Evolutionary conservation across 2,329 filamentous ascomycete genomes (phyloP), one percentile per base, ranked within the genome.

Genomic region (Hymenoscyphus fructigenus): DNA sequence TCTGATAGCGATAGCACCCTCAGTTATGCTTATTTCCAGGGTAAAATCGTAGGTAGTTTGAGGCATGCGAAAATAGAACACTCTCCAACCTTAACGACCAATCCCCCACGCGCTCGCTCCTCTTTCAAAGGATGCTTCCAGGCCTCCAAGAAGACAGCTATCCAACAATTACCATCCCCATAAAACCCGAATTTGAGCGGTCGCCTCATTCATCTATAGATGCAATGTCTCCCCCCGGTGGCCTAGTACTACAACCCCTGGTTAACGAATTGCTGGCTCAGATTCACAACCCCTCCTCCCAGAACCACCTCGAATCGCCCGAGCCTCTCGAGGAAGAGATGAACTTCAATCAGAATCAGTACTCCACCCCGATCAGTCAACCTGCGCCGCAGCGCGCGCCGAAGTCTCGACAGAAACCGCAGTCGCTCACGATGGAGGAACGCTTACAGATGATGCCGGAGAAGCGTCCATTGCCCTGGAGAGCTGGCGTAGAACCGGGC

Each of bases 391-490:
- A 67, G 20, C 63, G 58, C 14, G 41, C 63, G 34, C 59, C 66
- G 14, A 64, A 63, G 58, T 53, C 64, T 20, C 64, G 64, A 60
- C 61, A 61, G 29, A 58, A 61, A 57, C 34, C 65, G 23, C 64
- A 65, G 41, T 53, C 60, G 15, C 62, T 66, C 32, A 75, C 73
- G 14, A 73, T 72, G 70, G 74, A 75, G 67, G 73, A 75, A 47
- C 63, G 71, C 38, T 67, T 75, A 36, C 70, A 71, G 47, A 60
- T 65, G 62, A 74, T 76, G 73, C 72, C 73, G n/a, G 70, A 72
- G 57, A 67, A 67, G 50, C 68, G 74, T 20, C 41, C 67, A 44
- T 57, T 76, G 10, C 73, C 74, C 26, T 75, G 73, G 72, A 65
- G 74, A 57, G 68, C 72, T 10, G 72, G 73, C 2, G 71, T 74